Percentiles rank a stretch among this genome's conserved stretches.
Conservation (phyloP, 345 rosid species). For the Eucalyptus cloeziana region DNA sequence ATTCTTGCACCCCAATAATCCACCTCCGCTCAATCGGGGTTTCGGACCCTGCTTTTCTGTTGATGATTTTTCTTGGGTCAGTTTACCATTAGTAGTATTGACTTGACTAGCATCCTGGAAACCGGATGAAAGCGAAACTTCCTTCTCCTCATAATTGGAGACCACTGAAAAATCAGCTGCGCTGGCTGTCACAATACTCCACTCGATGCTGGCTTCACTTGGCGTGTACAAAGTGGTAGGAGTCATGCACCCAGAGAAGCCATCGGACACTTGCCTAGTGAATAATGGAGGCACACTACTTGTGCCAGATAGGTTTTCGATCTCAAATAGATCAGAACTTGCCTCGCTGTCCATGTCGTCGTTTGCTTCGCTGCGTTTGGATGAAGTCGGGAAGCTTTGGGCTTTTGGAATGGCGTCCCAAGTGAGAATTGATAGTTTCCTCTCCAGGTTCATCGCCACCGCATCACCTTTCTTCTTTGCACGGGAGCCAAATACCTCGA, state of each 20-base stretch:
- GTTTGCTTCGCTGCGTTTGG: background rate
- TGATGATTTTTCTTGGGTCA: background rate
- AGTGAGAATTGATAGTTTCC: slow-evolving; percentile 50
- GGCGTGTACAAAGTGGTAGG: slow-evolving; percentile 15
- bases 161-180: slow-evolving; percentile 33
- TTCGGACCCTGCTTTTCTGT: background rate
- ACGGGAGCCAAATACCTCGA: slow-evolving; percentile 16
- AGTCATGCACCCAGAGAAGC: slow-evolving; percentile 3
- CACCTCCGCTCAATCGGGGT: slow-evolving; percentile 4
- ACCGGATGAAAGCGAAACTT: background rate
- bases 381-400: slow-evolving; percentile 1
- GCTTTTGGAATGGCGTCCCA: slow-evolving; percentile 65
- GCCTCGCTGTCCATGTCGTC: slow-evolving; percentile 51
- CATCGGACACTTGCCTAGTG: slow-evolving; percentile 20
- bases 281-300: slow-evolving; percentile 10
- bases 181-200: slow-evolving; percentile 59
- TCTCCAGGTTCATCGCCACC: slow-evolving; percentile 32
- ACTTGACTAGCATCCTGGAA: background rate
- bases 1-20: slow-evolving; percentile 35
- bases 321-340: slow-evolving; percentile 68
- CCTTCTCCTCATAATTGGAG: slow-evolving; percentile 19
- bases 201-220: slow-evolving; percentile 46
- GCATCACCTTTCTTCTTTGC: background rate
- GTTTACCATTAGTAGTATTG: background rate
- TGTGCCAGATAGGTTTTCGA: slow-evolving; percentile 31